These are phyloP conservation scores for Clonostachys rhizophaga DNA, from an alignment of 2,329 filamentous ascomycete genomes.

Conservation along the genomic window DNA sequence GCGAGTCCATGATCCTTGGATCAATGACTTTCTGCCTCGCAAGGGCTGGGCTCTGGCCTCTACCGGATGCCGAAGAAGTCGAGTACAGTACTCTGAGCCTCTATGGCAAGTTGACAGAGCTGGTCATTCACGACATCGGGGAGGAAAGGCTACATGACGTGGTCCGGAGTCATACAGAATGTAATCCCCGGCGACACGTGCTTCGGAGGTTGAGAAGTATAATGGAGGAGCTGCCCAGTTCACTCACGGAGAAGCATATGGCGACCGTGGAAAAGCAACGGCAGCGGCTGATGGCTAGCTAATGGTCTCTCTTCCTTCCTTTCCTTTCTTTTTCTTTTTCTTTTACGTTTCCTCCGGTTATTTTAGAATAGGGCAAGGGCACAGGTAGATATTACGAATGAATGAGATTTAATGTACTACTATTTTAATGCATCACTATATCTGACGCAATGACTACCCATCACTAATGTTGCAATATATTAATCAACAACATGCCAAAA, in stretches of 20 bases:
- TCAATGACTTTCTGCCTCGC: constrained; percentile 25
- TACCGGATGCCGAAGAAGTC: constrained; percentile 14
- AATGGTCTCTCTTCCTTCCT: no score
- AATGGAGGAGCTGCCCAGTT: constrained; percentile 9
- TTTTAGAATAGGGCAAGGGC: no score
- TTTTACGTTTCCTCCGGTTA: no score
- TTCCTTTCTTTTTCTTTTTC: no score
- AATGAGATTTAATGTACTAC: no score
- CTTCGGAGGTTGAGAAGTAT: constrained; percentile 10
- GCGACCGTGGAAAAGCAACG: no score
- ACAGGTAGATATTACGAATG: no score
- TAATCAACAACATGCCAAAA: no score
- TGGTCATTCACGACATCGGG: constrained; percentile 19
- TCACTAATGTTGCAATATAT: no score
- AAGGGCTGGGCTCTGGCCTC: constrained; percentile 22
- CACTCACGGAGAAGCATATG: not conserved
- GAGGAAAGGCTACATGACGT: constrained; percentile 3
- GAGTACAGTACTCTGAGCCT: constrained; percentile 14
- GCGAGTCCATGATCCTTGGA: constrained; percentile 28
- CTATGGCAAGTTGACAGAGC: constrained; percentile 12
- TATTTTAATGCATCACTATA: no score
- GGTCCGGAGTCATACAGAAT: constrained; percentile 9
- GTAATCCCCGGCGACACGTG: constrained; percentile 12
- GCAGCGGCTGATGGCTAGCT: no score
- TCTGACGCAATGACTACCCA: no score